A percentile compares a stretch with the other conserved stretches of the same genome.
These are phyloP conservation scores for Trichosporon faecale DNA, from an alignment of 1,284 basidiomycete species.

Conservation along the genomic window DNA sequence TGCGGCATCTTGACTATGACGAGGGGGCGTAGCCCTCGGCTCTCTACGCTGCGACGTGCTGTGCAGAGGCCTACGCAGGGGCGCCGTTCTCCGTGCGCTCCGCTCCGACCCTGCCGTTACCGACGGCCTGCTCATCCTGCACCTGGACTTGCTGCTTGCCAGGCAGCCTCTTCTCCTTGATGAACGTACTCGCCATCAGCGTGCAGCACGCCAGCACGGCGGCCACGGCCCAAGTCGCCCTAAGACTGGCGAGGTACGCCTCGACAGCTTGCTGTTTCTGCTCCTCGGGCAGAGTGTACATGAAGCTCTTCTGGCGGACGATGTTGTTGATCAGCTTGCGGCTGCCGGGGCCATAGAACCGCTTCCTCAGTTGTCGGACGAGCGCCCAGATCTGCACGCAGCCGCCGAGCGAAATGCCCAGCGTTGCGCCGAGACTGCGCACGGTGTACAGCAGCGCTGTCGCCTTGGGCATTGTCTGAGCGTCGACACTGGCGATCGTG, in stretches of 20 bases:
- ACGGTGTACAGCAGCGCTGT: slow-evolving; percentile 51
- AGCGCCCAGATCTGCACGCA: slow-evolving; percentile 47
- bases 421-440: slow-evolving; percentile 46
- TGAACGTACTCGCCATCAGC: slow-evolving; percentile 28
- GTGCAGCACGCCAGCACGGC: slow-evolving; percentile 36
- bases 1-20: not conserved
- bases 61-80: not conserved
- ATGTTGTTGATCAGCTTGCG: slow-evolving; percentile 37
- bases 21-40: not conserved
- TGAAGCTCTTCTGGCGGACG: slow-evolving; percentile 49
- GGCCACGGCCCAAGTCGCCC: slow-evolving; percentile 31
- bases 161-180: slow-evolving; percentile 23
- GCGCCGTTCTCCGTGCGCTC: not conserved
- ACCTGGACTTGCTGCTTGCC: slow-evolving; percentile 10
- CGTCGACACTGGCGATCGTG: slow-evolving; percentile 46
- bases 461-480: slow-evolving; percentile 49
- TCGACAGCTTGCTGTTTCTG: slow-evolving; percentile 35
- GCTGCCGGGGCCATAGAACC: slow-evolving; percentile 22
- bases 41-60: too few relatives aligned
- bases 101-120: not conserved
- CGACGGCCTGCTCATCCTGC: not conserved
- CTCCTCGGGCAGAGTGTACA: slow-evolving; percentile 31
- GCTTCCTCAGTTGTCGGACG: slow-evolving; percentile 24
- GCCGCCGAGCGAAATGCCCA: slow-evolving; percentile 47
- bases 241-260: slow-evolving; percentile 43